phyloP scores from a whole-genome alignment of 352 stramenopile species.

The Discostella stelligera region DNA sequence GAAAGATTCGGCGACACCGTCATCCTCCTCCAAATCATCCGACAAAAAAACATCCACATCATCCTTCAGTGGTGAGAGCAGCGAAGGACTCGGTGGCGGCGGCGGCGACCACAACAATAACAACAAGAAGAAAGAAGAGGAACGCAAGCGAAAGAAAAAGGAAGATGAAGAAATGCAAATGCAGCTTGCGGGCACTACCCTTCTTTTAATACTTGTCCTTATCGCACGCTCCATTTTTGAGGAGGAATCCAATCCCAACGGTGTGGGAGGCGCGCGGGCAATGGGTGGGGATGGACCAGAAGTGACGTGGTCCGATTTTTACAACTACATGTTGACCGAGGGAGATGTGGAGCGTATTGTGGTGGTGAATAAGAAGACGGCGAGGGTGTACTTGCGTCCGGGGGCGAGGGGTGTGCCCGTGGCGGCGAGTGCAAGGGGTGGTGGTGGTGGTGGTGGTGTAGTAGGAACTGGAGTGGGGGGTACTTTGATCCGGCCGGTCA shows the following conservation, averaged over 20 bases:
- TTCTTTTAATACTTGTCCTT: conserved; percentile 57
- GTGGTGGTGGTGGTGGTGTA: background rate
- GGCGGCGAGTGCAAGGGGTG: conserved; percentile 6
- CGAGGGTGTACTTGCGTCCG: conserved; percentile 62
- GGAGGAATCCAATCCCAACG: conserved; percentile 29
- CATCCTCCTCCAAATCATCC: conserved; percentile 5
- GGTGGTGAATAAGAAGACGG: conserved; percentile 83
- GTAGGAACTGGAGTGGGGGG: conserved; percentile 8
- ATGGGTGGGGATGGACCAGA: conserved; percentile 51
- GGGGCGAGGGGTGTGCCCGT: conserved; percentile 47
- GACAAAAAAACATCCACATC: conserved; percentile 18
- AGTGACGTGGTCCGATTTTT: conserved; percentile 80
- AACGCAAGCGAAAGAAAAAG: conserved; percentile 29
- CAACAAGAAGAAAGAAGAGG: conserved; percentile 35
- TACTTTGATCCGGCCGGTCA: conserved; percentile 13
- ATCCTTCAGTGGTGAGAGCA: background rate
- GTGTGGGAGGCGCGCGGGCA: background rate
- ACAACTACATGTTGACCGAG: conserved; percentile 72
- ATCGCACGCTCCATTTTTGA: conserved; percentile 49
- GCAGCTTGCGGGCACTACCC: conserved; percentile 58
- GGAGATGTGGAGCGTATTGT: conserved; percentile 84
- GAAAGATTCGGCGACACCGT: conserved; percentile 5
- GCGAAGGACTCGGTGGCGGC: background rate
- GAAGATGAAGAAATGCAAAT: conserved; percentile 61
- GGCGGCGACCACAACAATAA: conserved; percentile 22